Evolutionary conservation across 352 stramenopile genomes (phyloP).

Genomic region (Globisporangium emineosum): DNA sequence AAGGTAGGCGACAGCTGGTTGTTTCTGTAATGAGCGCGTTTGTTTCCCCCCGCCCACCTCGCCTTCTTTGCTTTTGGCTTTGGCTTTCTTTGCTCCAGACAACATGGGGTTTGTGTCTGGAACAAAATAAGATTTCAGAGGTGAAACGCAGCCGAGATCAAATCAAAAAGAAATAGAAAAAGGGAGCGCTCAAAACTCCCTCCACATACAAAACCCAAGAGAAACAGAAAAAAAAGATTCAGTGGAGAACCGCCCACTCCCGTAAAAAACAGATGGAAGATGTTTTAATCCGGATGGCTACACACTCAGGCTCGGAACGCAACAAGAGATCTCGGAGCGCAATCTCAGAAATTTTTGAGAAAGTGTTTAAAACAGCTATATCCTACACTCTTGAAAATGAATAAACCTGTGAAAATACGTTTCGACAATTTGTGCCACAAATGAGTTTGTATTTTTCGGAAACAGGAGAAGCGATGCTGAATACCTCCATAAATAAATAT

Average conservation of each 20-base stretch:
- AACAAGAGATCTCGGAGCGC: background rate
- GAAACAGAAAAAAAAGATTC: background rate
- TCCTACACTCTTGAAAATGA: background rate
- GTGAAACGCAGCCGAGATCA: background rate
- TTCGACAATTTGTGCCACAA: background rate
- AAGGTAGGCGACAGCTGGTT: slow-evolving; percentile 10
- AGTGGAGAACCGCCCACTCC: background rate
- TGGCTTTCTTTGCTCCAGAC: background rate
- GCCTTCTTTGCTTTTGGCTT: background rate
- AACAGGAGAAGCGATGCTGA: background rate
- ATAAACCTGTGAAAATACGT: slow-evolving; percentile 1
- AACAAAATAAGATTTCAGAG: slow-evolving; percentile 2
- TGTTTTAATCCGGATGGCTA: slow-evolving; percentile 1
- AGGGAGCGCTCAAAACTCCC: background rate
- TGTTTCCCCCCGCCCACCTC: background rate
- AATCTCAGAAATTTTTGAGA: background rate
- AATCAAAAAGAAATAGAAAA: background rate
- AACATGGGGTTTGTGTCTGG: background rate
- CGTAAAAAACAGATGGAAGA: background rate
- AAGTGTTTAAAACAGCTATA: background rate
- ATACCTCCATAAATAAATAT: background rate
- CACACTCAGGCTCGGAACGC: background rate
- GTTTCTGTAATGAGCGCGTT: slow-evolving; percentile 10
- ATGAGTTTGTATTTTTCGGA: background rate
- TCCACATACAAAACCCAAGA: slow-evolving; percentile 3